These are phyloP conservation scores for Obba rivulosa DNA, from an alignment of 768 basidiomycete genomes.

Conservation along the genomic window DNA sequence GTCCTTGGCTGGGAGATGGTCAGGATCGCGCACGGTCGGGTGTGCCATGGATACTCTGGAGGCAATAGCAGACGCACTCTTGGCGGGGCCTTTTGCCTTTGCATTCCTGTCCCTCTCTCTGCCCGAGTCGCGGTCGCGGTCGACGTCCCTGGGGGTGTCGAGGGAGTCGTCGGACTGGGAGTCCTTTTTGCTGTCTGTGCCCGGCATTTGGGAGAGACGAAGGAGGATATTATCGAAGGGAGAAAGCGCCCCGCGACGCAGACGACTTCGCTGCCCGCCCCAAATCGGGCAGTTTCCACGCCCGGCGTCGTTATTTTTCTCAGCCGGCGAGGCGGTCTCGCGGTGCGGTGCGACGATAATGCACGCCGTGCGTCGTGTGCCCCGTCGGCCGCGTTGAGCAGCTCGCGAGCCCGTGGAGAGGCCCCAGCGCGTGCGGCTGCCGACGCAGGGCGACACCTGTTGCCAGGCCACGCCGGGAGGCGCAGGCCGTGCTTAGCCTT, in stretches of 20 bases:
- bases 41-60: not conserved
- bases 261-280: too few relatives aligned
- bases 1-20: constrained; percentile 57
- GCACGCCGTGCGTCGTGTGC: too few relatives aligned
- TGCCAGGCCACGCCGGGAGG: not conserved
- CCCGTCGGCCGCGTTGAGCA: too few relatives aligned
- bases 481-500: not conserved
- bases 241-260: too few relatives aligned
- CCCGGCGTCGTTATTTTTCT: too few relatives aligned
- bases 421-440: too few relatives aligned
- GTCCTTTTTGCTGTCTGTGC: constrained; percentile 14
- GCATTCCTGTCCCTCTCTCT: constrained; percentile 15
- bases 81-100: constrained; percentile 16
- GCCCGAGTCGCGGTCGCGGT: constrained; percentile 11
- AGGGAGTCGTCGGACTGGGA: constrained; percentile 3
- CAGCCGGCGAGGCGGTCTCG: too few relatives aligned
- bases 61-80: constrained; percentile 11
- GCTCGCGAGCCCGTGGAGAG: too few relatives aligned
- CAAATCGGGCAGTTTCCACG: too few relatives aligned
- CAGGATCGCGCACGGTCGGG: not conserved
- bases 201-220: constrained; percentile 10
- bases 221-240: not conserved
- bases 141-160: constrained; percentile 10
- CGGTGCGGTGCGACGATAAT: too few relatives aligned
- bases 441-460: too few relatives aligned